Base-by-base conservation (phyloP, 1,139 yeast species). In the Nadsonia starkeyi-henricii region DNA sequence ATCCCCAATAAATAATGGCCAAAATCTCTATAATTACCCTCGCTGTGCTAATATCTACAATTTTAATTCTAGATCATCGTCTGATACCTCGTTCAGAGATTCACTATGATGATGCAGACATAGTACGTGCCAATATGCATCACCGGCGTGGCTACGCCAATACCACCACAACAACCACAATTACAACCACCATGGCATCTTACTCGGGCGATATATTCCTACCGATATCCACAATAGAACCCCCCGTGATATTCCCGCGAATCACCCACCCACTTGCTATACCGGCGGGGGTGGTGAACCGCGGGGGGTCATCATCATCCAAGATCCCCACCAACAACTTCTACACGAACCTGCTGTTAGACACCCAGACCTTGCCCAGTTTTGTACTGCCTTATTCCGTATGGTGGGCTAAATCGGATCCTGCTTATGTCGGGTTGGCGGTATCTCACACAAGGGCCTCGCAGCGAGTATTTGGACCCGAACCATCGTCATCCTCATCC, bases 351-450 rank as follows among this genome's bases (percentile, higher is more conserved):
- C 67, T 86, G 61, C 66, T 85, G 52, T 73, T 88, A 21, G 91
- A 73, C 1, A 66, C 68, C 42, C 91, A 84, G 59, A 73, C 75
- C 12, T 66, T 75, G 48, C 81, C 76, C 2, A 75, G 81, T 3
- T 85, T 85, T 81, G 77, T 94, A 1, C 88, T 81, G 58, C 96
- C 96, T 1, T 86, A 85, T 60, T 79, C 86, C 1, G 64, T 86
- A 43, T 85, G 85, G 80, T 79, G 70, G 62, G 67, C 76, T 3
- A 67, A 62, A 44, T 72, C 69, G 20, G 55, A 61, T 5, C 8
- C 28, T 9, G 64, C 63, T 20, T 71, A 65, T 51, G 64, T 63
- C 47, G 85, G 85, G 1, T 66, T 86, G 47, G 94, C 81, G 2
- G 71, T 85, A 12, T 77, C 84, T 44, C 88, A 85, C 57, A 74